A percentile compares a stretch with the other conserved stretches of the same genome.
These are phyloP conservation scores for Gillenia trifoliata DNA, from an alignment of 306 rosid genomes.

Conservation along the genomic window DNA sequence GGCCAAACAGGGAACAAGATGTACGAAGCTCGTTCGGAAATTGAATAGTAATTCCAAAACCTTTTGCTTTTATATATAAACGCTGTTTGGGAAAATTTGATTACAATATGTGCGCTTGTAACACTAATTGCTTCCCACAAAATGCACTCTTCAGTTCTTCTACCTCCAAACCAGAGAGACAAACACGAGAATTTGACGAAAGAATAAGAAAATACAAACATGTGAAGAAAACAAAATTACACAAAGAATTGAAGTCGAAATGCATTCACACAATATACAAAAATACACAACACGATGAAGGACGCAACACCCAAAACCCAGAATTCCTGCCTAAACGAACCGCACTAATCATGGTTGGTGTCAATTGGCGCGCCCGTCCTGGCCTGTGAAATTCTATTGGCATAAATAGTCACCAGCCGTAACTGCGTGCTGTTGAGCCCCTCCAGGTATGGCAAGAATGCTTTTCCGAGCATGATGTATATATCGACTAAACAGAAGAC, in stretches of 20 bases:
- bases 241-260: conserved; percentile 28
- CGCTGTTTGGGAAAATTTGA: conserved; percentile 34
- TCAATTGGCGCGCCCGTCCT: conserved; percentile 73
- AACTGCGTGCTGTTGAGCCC: conserved; percentile 91
- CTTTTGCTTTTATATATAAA: conserved; percentile 35
- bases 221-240: neutral
- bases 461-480: conserved; percentile 95
- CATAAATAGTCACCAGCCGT: conserved; percentile 92
- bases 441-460: conserved; percentile 91
- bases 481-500: conserved; percentile 98
- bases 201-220: conserved; percentile 17
- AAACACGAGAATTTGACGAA: conserved; percentile 8
- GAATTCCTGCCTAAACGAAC: conserved; percentile 23
- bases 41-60: conserved; percentile 27
- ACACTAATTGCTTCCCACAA: conserved; percentile 39
- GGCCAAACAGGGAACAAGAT: neutral
- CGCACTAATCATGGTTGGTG: conserved; percentile 43
- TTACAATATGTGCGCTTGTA: conserved; percentile 47
- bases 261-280: conserved; percentile 79
- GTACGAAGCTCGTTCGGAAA: neutral
- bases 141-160: conserved; percentile 35
- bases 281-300: conserved; percentile 55
- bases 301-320: conserved; percentile 31
- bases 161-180: conserved; percentile 44
- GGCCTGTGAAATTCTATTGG: conserved; percentile 96